These are phyloP conservation scores for Aspergillus sp. DNA, from an alignment of 2,329 filamentous ascomycete species.

Conservation along the genomic window DNA sequence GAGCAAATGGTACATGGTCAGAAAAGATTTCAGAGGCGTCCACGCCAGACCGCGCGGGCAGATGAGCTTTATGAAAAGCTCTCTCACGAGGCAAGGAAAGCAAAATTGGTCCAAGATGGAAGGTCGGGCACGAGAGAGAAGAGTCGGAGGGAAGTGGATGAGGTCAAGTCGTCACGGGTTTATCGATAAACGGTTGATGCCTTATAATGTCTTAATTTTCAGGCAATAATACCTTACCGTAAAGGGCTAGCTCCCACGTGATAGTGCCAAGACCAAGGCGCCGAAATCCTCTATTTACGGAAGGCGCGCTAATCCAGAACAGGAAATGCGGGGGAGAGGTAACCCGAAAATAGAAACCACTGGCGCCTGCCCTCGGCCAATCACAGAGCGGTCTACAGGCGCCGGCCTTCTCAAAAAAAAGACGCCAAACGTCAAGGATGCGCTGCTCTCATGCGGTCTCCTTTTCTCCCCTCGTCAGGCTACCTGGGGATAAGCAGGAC, in stretches of 20 bases:
- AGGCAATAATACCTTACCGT: not conserved
- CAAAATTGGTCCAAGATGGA: too few relatives aligned
- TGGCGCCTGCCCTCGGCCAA: conserved; percentile 12
- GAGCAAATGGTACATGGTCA: conserved; percentile 13
- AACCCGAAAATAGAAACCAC: conserved; percentile 28
- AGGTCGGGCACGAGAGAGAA: not conserved
- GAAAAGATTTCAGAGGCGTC: not conserved
- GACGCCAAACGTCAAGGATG: too few relatives aligned
- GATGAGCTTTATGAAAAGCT: too few relatives aligned
- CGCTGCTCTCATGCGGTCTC: conserved; percentile 1
- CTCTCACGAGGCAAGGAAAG: too few relatives aligned
- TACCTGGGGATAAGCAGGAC: not conserved
- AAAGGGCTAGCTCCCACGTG: conserved; percentile 7
- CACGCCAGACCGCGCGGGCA: too few relatives aligned
- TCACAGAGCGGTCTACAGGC: conserved; percentile 3
- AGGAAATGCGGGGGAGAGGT: conserved; percentile 12
- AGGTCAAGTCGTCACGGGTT: not conserved
- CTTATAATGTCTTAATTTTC: not conserved
- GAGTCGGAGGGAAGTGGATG: not conserved
- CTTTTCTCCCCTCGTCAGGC: conserved; percentile 2
- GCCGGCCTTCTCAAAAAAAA: conserved; percentile 1
- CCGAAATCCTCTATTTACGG: conserved; percentile 18
- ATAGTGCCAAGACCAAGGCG: conserved; percentile 11
- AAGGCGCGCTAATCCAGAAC: conserved; percentile 15
- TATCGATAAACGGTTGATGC: not conserved